Base-by-base conservation (phyloP, 2,329 filamentous ascomycete species). In the Colletotrichum agaves region DNA sequence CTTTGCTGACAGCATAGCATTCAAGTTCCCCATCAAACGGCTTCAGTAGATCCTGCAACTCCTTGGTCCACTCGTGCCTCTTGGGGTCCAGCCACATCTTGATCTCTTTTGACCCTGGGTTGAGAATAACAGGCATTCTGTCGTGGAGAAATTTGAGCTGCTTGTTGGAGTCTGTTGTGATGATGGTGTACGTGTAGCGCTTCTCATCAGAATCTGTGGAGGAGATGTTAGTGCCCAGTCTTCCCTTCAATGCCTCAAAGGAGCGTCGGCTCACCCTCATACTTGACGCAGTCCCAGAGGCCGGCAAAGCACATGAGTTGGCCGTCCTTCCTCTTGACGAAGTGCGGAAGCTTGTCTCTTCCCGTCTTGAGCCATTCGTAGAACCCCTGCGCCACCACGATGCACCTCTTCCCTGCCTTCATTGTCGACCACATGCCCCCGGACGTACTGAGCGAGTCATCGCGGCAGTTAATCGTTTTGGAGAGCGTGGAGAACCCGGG, bases 391-490 rank as follows among this genome's bases (percentile, higher is more conserved):
- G 93, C 94, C 5, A 97, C 76, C 10, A 98, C 89, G 21, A 98
- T 84, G 77, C 96, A 98, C 33, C 96, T 86, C 80, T 98, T 97
- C 72, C 87, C 88, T 69, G 90, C 89, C 81, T 98, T 98, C 92
- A 98, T 97, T 1, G 87, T 89, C 46, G 88, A 91, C 96, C 96
- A 98, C 90, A 98, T 92, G 11, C 94, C 94, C 5, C 90, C 87
- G 8, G 91, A 85, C 10, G 90, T 87, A 5, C 88, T 84, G 19
- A 98, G 82, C 1, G 93, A 96, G 78, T 98, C 95, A 75, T 95
- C 93, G 3, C 95, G 90, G 77, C 95, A 98, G 79, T 99, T 98
- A 78, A 98, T 98, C 0, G 94, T 97, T 75, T 91, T 93, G 84
- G 97, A 85, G 78, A 93, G 84, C 1, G 89, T 89, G 27, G 87